Evolutionary conservation across 169 alveolate genomes (phyloP), one percentile per base, ranked within the genome.

Genomic region (Cryptosporidium ubiquitum): DNA sequence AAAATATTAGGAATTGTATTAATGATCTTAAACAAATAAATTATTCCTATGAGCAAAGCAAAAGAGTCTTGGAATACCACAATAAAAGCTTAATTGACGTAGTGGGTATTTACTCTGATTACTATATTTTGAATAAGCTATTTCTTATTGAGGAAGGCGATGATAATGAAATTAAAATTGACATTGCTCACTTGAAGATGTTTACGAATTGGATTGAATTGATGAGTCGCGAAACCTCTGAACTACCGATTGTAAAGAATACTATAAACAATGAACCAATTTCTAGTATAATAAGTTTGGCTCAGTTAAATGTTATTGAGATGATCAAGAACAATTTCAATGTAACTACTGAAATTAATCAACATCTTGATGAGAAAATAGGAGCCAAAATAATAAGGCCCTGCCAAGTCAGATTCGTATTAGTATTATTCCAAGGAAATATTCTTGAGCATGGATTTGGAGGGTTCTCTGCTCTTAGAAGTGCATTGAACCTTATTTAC

Each of bases 401-500:
- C 10, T 75, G 33, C 33, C 86, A 75, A 60, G 16, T 75, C 5
- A 75, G 73, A 75, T 58, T 75, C 16, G 7, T 75, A 12, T n/a
- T 75, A 26, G 61, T 75, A 4, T 55, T 37, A 60, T 60, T 75
- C 31, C 58, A 75, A 39, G 86, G 86, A 0, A 44, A 55, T 58
- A 75, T 75, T 26, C 37, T 75, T 7, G 73, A 75, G 0, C 73
- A 75, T 58, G 70, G 85, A 58, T 75, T 75, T 75, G 40, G 42
- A 16, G 86, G 42, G 1, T 75, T 75, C 37, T 55, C 86, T 12
- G 86, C 74, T 58, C 60, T 75, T 20, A 55, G 86, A 58, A 37
- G 74, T 40, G 58, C 47, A 1, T 14, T 75, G 44, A 20, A 75
- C 12, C 70, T 75, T 20, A 58, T 75, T 26, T 75, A 18, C n/a